A percentile compares a stretch with the other conserved stretches of the same genome.
Evolutionary conservation across 768 basidiomycete species (phyloP).

Genomic region (Rhizopogon rudus): DNA sequence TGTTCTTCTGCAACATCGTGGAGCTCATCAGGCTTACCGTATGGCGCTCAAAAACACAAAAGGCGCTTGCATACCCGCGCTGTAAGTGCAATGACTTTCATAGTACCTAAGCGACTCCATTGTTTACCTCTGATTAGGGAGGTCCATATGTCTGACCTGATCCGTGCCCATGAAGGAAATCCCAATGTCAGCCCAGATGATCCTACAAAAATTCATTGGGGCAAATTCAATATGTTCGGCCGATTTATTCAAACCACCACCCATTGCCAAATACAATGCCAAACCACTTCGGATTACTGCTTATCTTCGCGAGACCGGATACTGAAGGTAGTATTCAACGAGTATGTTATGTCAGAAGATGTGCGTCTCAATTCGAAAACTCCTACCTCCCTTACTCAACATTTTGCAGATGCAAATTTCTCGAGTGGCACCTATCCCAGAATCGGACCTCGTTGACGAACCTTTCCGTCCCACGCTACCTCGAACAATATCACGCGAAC

Average conservation of each 20-base stretch:
- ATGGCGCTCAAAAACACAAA: slow-evolving; percentile 82
- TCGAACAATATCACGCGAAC: slow-evolving; percentile 27
- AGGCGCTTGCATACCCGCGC: slow-evolving; percentile 81
- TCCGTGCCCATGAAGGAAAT: slow-evolving; percentile 84
- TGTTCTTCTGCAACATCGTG: slow-evolving; percentile 73
- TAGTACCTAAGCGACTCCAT: slow-evolving; percentile 3
- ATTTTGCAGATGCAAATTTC: slow-evolving; percentile 57
- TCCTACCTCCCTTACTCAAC: not conserved
- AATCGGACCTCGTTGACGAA: slow-evolving; percentile 36
- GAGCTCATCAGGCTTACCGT: slow-evolving; percentile 88
- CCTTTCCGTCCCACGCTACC: slow-evolving; percentile 29
- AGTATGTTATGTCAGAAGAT: slow-evolving; percentile 65
- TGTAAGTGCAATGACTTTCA: slow-evolving; percentile 39
- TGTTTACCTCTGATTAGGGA: slow-evolving; percentile 47
- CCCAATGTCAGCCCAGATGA: slow-evolving; percentile 64
- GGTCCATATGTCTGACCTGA: slow-evolving; percentile 86
- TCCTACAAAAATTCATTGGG: slow-evolving; percentile 83
- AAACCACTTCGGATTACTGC: slow-evolving; percentile 50
- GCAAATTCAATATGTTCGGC: slow-evolving; percentile 91
- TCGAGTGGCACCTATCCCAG: slow-evolving; percentile 51
- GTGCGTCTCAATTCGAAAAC: slow-evolving; percentile 31
- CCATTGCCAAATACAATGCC: slow-evolving; percentile 75
- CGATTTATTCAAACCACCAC: slow-evolving; percentile 75
- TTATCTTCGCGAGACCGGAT: slow-evolving; percentile 56
- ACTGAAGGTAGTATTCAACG: slow-evolving; percentile 47